Base-by-base conservation (phyloP, 768 basidiomycete genomes). In the Suillus bovinus region DNA sequence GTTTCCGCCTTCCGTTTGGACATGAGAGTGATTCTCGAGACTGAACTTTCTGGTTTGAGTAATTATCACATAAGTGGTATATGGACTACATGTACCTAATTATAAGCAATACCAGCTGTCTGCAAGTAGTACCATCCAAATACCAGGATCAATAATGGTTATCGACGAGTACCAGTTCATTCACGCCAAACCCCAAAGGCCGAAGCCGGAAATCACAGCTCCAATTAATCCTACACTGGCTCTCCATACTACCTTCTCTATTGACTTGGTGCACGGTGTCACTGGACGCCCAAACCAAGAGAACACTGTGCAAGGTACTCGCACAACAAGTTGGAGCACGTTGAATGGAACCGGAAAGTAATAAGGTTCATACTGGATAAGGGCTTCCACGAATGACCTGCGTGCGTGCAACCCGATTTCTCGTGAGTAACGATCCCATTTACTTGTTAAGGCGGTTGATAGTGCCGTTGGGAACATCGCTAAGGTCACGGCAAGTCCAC, bases 321-420 rank as follows among this genome's bases (percentile, higher is more conserved):
- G 49, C 17, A 63, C 52, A 24, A 59, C 13, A 24, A 65, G 22
- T 55, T 42, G 73, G 5, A 84, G 36, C 53, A 86, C 60, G 70
- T 83, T 86, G 69, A 86, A 77, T 0, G 84, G 85, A 6, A 82
- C 75, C 3, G 83, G 84, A 64, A 84, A 87, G 53, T 67, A 69
- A 60, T 80, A 78, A 3, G 77, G 74, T 7, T 63, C 62, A 63
- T 81, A 85, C 6, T 61, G 57, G 24, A 69, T 57, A 29, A 81
- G 77, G 22, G 78, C 71, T 27, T 68, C 68, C 27, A 75, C 68
- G 63, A 83, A 82, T 1, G 70, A 60, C 44, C 72, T 72, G 33
- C 84, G 82, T 24, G 86, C 82, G 27, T 72, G 68, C 6, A 76
- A 62, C 9, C 85, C 85, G 16, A 83, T 72, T 2, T 68, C 58